Evolutionary conservation across 2,329 filamentous ascomycete genomes (phyloP).

Genomic region (Nemania abortiva): DNA sequence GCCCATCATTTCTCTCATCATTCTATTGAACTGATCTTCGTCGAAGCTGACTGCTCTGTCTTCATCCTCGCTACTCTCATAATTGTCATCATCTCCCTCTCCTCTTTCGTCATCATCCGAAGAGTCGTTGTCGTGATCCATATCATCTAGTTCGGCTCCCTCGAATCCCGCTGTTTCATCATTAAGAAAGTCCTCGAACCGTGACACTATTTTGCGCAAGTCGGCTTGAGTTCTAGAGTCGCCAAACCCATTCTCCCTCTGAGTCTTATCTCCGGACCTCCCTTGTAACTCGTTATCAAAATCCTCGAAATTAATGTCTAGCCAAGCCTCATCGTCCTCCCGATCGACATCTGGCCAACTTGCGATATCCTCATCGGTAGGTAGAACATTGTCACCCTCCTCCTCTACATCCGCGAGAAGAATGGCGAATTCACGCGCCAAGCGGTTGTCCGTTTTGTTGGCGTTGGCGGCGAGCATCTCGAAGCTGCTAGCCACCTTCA

Average conservation of each 20-base stretch:
- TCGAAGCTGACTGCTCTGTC: conserved; percentile 84
- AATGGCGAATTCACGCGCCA: conserved; percentile 80
- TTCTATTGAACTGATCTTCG: conserved; percentile 83
- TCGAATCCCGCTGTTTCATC: conserved; percentile 85
- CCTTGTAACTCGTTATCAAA: conserved; percentile 83
- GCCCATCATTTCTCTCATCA: conserved; percentile 96
- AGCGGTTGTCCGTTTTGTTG: conserved; percentile 74
- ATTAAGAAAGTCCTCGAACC: conserved; percentile 93
- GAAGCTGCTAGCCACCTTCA: conserved; percentile 91
- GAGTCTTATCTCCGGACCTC: conserved; percentile 51
- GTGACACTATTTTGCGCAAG: conserved; percentile 88
- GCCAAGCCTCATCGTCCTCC: conserved; percentile 90
- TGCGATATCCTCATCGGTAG: conserved; percentile 78
- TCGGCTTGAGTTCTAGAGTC: conserved; percentile 78
- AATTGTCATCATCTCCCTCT: conserved; percentile 55
- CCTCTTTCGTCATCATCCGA: conserved; percentile 60
- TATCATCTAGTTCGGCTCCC: conserved; percentile 78
- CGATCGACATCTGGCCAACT: conserved; percentile 71
- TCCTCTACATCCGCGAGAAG: conserved; percentile 80
- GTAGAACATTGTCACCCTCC: conserved; percentile 75
- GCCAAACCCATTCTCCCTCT: conserved; percentile 64
- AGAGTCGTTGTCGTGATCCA: conserved; percentile 73
- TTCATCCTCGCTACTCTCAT: conserved; percentile 71
- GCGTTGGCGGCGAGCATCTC: conserved; percentile 84
- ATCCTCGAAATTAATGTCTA: conserved; percentile 91